phyloP scores from a whole-genome alignment of 192 early-diverging fungal genomes.

The Backusella luteola region DNA sequence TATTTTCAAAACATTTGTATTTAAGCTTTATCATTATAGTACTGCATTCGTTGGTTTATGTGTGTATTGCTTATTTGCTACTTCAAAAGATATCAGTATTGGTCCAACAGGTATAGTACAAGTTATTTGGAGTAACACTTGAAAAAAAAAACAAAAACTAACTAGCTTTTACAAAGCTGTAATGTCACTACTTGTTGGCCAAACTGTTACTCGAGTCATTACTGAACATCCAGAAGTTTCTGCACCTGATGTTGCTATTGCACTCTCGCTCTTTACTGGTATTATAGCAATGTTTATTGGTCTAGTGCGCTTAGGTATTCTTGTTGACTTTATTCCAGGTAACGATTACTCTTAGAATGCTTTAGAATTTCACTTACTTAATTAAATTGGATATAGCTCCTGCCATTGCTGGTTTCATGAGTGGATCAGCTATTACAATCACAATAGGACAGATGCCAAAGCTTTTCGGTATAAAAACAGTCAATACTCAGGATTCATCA shows the following conservation, averaged over 20 bases:
- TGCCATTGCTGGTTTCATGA: constrained; percentile 86
- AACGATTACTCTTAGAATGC: not conserved
- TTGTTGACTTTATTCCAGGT: constrained; percentile 90
- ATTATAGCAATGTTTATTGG: constrained; percentile 72
- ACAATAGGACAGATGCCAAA: constrained; percentile 68
- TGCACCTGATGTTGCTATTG: constrained; percentile 55
- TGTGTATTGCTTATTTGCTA: constrained; percentile 68
- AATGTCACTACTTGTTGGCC: constrained; percentile 75
- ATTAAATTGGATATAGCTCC: constrained; percentile 41
- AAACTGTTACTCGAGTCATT: constrained; percentile 51
- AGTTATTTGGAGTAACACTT: not conserved
- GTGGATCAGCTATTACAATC: constrained; percentile 81
- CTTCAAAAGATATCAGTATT: constrained; percentile 76
- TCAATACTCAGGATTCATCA: constrained; percentile 71
- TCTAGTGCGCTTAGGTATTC: constrained; percentile 80
- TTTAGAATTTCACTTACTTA: not conserved
- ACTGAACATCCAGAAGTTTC: constrained; percentile 16
- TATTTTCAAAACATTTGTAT: not conserved
- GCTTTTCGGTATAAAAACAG: constrained; percentile 76
- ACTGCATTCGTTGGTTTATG: constrained; percentile 63
- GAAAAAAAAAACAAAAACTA: not conserved
- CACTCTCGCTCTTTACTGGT: constrained; percentile 77
- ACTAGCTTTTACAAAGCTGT: constrained; percentile 47
- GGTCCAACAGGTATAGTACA: constrained; percentile 45
- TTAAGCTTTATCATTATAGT: constrained; percentile 9